Percentiles rank a stretch among this genome's conserved stretches.
These are phyloP conservation scores for Atkinsonella texensis DNA, from an alignment of 2,329 filamentous ascomycete genomes.

Conservation along the genomic window DNA sequence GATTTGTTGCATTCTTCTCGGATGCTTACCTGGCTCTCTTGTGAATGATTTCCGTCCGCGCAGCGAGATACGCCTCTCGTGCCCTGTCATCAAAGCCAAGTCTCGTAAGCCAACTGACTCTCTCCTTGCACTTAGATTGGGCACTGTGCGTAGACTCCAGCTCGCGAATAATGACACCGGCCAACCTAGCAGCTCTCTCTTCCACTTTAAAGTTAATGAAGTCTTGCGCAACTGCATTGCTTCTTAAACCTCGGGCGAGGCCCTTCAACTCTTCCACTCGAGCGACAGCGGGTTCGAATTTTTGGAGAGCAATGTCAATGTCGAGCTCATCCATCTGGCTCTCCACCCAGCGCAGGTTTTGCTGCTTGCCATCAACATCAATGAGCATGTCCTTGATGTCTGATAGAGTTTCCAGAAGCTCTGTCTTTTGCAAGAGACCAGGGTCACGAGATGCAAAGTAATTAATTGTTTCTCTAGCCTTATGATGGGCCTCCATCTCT, in stretches of 20 bases:
- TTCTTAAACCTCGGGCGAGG: constrained; percentile 68
- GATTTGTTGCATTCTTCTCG: too few species aligned
- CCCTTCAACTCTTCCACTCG: constrained; percentile 76
- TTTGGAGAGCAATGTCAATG: constrained; percentile 86
- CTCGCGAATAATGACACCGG: constrained; percentile 62
- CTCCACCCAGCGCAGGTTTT: constrained; percentile 93
- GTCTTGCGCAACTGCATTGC: constrained; percentile 77
- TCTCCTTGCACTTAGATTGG: constrained; percentile 63
- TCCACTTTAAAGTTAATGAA: constrained; percentile 88
- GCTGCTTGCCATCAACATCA: constrained; percentile 91
- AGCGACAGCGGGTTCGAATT: constrained; percentile 72
- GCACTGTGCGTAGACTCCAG: constrained; percentile 69
- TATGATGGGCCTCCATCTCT: constrained; percentile 78
- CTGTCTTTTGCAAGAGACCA: constrained; percentile 64
- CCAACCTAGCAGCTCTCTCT: constrained; percentile 68
- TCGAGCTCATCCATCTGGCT: constrained; percentile 91
- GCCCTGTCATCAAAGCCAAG: constrained; percentile 87
- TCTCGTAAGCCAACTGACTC: constrained; percentile 73
- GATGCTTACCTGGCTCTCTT: constrained; percentile 61
- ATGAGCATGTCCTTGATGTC: constrained; percentile 80
- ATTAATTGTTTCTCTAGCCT: constrained; percentile 72
- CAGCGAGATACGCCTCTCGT: constrained; percentile 72
- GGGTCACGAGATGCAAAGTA: constrained; percentile 74
- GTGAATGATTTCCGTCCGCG: constrained; percentile 65
- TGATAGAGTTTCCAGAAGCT: constrained; percentile 66